These are phyloP conservation scores for Amanita fuliginea DNA, from an alignment of 768 basidiomycete species.

Conservation along the genomic window DNA sequence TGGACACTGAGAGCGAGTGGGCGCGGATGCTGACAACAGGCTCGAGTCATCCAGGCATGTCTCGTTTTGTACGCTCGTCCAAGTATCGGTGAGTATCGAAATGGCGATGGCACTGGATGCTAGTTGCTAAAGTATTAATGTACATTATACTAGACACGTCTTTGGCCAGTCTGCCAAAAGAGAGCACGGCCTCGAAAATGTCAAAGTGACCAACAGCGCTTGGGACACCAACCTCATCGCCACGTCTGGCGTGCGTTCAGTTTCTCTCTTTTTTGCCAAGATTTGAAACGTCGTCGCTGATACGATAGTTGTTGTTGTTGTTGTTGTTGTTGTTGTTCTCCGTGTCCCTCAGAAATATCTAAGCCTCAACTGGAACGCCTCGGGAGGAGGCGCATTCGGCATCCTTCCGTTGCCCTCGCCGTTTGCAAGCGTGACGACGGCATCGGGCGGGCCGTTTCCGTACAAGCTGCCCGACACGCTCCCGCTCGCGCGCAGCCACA, in stretches of 20 bases:
- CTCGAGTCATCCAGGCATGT: conserved; percentile 38
- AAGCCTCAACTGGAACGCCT: conserved; percentile 90
- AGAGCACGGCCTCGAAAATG: conserved; percentile 69
- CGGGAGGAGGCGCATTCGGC: conserved; percentile 91
- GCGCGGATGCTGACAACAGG: neutral
- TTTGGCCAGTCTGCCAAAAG: conserved; percentile 86
- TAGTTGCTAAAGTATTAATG: too few species aligned
- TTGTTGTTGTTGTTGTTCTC: conserved; percentile 4
- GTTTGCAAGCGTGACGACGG: conserved; percentile 33
- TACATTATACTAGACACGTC: conserved; percentile 91
- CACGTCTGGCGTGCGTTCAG: conserved; percentile 41
- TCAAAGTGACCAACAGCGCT: conserved; percentile 80
- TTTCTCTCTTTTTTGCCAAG: neutral
- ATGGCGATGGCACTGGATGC: conserved; percentile 1
- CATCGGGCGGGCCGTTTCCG: conserved; percentile 30
- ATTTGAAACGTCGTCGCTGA: too few species aligned
- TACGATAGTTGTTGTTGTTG: too few species aligned
- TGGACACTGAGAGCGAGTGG: neutral
- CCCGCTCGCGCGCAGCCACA: conserved; percentile 83
- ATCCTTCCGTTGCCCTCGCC: conserved; percentile 80
- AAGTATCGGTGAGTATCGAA: conserved; percentile 62
- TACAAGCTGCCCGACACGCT: conserved; percentile 85
- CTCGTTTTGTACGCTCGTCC: conserved; percentile 75
- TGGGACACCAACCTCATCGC: conserved; percentile 95
- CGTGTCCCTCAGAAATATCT: conserved; percentile 60